A percentile compares a stretch with the other conserved stretches of the same genome.
Evolutionary conservation across 768 basidiomycete species (phyloP).

Genomic region (Postia placenta): DNA sequence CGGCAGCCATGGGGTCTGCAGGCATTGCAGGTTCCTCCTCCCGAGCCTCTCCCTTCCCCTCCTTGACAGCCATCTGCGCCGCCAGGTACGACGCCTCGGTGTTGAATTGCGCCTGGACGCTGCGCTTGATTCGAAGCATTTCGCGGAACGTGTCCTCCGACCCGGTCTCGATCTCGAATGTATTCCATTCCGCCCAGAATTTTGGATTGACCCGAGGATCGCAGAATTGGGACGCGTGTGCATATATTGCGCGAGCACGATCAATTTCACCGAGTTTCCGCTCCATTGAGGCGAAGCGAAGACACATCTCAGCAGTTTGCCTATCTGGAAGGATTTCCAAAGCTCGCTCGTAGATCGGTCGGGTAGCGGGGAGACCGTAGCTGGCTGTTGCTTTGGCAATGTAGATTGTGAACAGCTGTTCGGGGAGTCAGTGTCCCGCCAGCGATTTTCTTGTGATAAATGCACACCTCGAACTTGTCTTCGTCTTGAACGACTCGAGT

Average conservation of each 20-base stretch:
- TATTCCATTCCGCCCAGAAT: slow-evolving; percentile 97
- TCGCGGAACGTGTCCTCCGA: slow-evolving; percentile 98
- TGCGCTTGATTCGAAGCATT: slow-evolving; percentile 93
- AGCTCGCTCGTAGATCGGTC: slow-evolving; percentile 94
- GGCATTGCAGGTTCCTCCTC: slow-evolving; percentile 28
- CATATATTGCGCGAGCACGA: slow-evolving; percentile 92
- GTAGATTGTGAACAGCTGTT: slow-evolving; percentile 92
- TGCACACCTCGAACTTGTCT: slow-evolving; percentile 88
- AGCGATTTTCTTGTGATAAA: too few relatives aligned
- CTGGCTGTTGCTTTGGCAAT: slow-evolving; percentile 95
- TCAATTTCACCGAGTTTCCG: slow-evolving; percentile 99
- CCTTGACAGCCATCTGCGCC: slow-evolving; percentile 66
- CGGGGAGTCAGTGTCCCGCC: not conserved
- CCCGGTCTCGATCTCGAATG: slow-evolving; percentile 96
- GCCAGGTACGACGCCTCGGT: slow-evolving; percentile 92
- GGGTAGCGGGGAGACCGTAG: slow-evolving; percentile 92
- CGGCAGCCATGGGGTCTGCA: slow-evolving; percentile 84
- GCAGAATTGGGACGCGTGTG: slow-evolving; percentile 98
- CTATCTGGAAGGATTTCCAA: slow-evolving; percentile 88
- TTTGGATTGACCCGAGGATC: slow-evolving; percentile 87
- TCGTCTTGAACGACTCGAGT: slow-evolving; percentile 78
- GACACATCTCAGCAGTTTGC: slow-evolving; percentile 96
- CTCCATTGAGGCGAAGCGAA: slow-evolving; percentile 92
- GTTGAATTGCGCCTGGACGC: slow-evolving; percentile 98
- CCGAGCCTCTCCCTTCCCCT: slow-evolving; percentile 33